Evolutionary conservation across 2,329 filamentous ascomycete genomes (phyloP), one percentile per base, ranked within the genome.

Genomic region (Xylariaceae sp.): DNA sequence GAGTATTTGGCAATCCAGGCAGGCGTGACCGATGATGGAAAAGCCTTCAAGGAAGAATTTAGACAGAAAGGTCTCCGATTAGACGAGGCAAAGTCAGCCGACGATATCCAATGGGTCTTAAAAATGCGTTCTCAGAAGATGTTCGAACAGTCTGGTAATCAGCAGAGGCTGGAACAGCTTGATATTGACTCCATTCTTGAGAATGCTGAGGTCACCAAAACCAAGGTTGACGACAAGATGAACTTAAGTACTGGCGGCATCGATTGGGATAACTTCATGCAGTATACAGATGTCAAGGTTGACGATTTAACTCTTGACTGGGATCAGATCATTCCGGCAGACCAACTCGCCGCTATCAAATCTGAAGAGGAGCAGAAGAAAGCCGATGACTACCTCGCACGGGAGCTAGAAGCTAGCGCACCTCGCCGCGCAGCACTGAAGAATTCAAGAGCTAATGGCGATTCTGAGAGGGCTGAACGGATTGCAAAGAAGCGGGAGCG

Each of bases 91-190:
- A 92, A 86, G 55, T 95, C 90, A 2, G 89, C 89, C 0, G 92
- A 96, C 61, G 94, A 96, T 67, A 97, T 97, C 61, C 95, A 94
- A 58, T 88, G 89, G 70, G 95, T 99, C 55, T 81, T 99, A 67
- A 97, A 97, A 75, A 91, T 92, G 73, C 88, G 94, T 63, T 95
- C 94, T n/a, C 94, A 96, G 68, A 96, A 94, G 72, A 95, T 99
- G 87, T 99, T 99, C 63, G 92, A 97, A 72, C 92, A 96, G 70
- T 94, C 89, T 10, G 89, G 90, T 55, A 99, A 99, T 68, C 94
- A 99, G 71, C 88, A 92, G 73, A 94, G 95, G 68, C 80, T 99
- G 5, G 94, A 99, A 72, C 91, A 96, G 71, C 85, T 99, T 21
- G 94, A 99, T 69, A 97, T 99, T 63, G 95, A 99, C 68, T 90